Evolutionary conservation across 2,329 filamentous ascomycete genomes (phyloP), one percentile per base, ranked within the genome.

Genomic region (Talaromyces funiculosus): DNA sequence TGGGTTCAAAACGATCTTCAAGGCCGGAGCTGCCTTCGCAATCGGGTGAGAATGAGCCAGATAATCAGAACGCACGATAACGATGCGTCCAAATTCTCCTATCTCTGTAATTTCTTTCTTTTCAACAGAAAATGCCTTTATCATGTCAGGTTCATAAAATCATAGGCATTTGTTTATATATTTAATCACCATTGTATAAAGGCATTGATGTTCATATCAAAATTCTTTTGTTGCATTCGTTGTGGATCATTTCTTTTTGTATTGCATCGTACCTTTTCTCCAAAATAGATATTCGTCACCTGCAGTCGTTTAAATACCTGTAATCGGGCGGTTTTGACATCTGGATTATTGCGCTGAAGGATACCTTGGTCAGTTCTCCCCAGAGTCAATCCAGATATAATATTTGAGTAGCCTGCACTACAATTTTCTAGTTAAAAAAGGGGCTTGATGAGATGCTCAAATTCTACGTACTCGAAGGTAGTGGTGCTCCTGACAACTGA

Each of bases 1-100:
- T 70, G 35, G 69, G 58, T 9, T 31, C 61, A 3, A 57, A 42
- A 22, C 58, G 38, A 14, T 31, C 57, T 12, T 49, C 51, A 26
- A 57, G 35, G 24, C 22, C 56, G 14, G 12, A 1, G 1, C 26
- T 53, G 2, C 29, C 38, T 20, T 18, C 55, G 24, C 60, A 58
- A 31, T 8, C 47, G 4, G 29, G 16, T 6, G 47, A 58, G 10
- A 31, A 54, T 20, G 60, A 49, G 22, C 40, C 60, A 42, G 29
- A 38, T 22, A 9, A 4, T 16, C 56, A 16, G 10, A 24, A 26
- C 8, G 14, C 56, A 37, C 43, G 33, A 20, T 42, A 43, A 20
- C 51, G 24, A 59, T 42, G 18, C 10, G 24, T 53, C 42, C 16
- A 42, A 29, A 14, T 1, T 10, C 18, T 31, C 18, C n/a, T 22